Evolutionary conservation across 2,329 filamentous ascomycete species (phyloP), one percentile per base, ranked within the genome.

Genomic region (Alternaria ventricosa): DNA sequence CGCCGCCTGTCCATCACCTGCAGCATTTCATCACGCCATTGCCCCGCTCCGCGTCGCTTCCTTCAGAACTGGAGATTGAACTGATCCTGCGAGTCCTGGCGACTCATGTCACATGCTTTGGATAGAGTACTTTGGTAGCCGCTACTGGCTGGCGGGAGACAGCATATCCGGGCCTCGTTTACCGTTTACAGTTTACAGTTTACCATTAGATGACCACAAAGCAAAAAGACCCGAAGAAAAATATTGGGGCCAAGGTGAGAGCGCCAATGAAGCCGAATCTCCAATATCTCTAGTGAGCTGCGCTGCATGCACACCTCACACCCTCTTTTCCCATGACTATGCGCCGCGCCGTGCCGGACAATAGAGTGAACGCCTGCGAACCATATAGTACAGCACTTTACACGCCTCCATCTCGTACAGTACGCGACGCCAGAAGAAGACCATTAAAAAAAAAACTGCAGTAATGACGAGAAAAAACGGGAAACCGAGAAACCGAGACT

Each of bases 21-120:
- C 45, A 47, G 45, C 13, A 13, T 33, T 51, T 20, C 49, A 51
- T 51, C 49, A 51, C 49, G 49, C 49, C 49, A 51, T 51, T n/a
- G 28, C 49, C 30, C 51, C 51, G 30, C 55, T 55, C 59, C 53
- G 36, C 45, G 41, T 43, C 51, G 36, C 50, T 54, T 50, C 43
- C 57, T 33, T 23, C 45, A 12, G 15, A 33, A 36, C 28, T 51
- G 28, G 49, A 51, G 49, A 51, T 33, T 33, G 28, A 33, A 51
- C 28, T 22, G 13, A 50, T 27, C 18, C 45, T 55, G 33, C 45
- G 3, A 22, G 36, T 23, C 23, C 6, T 9, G 7, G 45, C 49
- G 49, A 51, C 22, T 51, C 49, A 12, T 51, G 49, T 23, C n/a
- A 41, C 25, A 13, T 30, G 47, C 47, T 28, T 30, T 50, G 47